Evolutionary conservation across 2,329 filamentous ascomycete genomes (phyloP).

Genomic region (Ascochyta pisi): DNA sequence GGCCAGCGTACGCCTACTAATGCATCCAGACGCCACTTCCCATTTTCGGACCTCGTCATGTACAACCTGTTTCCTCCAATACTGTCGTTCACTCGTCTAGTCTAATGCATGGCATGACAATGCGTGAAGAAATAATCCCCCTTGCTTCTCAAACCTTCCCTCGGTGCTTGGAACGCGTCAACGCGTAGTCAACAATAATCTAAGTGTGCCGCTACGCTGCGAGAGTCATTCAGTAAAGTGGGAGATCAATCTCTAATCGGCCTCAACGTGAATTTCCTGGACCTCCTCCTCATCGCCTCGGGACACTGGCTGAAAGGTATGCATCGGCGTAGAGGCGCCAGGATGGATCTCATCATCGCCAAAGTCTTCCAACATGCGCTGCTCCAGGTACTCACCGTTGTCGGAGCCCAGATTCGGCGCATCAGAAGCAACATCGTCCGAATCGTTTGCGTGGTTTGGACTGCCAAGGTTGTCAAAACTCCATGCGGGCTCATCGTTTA

Average conservation of each 20-base stretch:
- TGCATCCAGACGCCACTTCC: not conserved
- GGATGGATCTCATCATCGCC: slow-evolving; percentile 32
- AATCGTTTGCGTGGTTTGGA: slow-evolving; percentile 9
- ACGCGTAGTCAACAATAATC: not conserved
- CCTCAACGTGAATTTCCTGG: slow-evolving; percentile 25
- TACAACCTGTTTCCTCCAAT: slow-evolving; percentile 1
- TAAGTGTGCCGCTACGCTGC: not conserved
- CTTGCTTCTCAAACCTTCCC: not conserved
- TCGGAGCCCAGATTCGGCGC: slow-evolving; percentile 29
- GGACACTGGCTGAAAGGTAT: slow-evolving; percentile 23
- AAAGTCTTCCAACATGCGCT: slow-evolving; percentile 41
- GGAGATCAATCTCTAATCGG: not conserved
- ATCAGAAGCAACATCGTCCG: slow-evolving; percentile 34
- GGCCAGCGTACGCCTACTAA: slow-evolving; percentile 1
- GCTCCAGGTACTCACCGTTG: slow-evolving; percentile 25
- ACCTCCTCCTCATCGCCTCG: slow-evolving; percentile 32
- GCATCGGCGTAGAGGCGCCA: slow-evolving; percentile 31
- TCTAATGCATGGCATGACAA: slow-evolving; percentile 17
- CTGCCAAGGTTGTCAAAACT: slow-evolving; percentile 25
- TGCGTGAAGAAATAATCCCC: not conserved
- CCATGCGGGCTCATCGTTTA: slow-evolving; percentile 27
- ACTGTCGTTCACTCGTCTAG: slow-evolving; percentile 10
- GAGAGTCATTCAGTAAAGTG: not conserved
- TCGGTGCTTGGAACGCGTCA: not conserved
- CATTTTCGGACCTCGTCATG: not conserved